Conservation (phyloP, 768 basidiomycete species). For the Suillus clintonianus region DNA sequence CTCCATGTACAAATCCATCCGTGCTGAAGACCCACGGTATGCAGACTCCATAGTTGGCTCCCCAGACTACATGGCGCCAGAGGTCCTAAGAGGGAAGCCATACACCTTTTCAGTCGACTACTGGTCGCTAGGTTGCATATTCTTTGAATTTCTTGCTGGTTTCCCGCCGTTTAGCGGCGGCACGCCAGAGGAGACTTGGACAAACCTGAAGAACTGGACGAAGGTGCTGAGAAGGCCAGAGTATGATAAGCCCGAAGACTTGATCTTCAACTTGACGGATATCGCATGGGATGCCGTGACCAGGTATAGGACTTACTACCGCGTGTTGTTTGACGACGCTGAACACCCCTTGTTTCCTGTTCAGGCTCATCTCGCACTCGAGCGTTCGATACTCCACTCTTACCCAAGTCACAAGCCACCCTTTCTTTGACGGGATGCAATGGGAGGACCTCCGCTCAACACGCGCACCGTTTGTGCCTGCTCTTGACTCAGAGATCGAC, state of each 20-base stretch:
- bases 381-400: constrained; percentile 78
- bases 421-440: constrained; percentile 76
- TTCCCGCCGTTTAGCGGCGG: constrained; percentile 98
- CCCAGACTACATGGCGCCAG: constrained; percentile 98
- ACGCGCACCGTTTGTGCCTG: constrained; percentile 90
- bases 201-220: constrained; percentile 97
- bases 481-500: constrained; percentile 91
- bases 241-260: constrained; percentile 94
- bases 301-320: constrained; percentile 46
- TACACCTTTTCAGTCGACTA: constrained; percentile 97
- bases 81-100: constrained; percentile 90
- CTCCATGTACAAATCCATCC: constrained; percentile 90
- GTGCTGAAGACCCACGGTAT: constrained; percentile 87
- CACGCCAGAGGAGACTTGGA: constrained; percentile 98
- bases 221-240: constrained; percentile 89
- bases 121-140: constrained; percentile 97
- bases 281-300: constrained; percentile 94
- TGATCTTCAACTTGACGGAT: constrained; percentile 94
- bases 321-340: constrained; percentile 1
- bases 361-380: constrained; percentile 84
- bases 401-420: constrained; percentile 69
- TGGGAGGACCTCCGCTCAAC: constrained; percentile 81
- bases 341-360: not conserved
- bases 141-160: constrained; percentile 96
- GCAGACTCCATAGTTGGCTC: constrained; percentile 98